A percentile compares a stretch with the other conserved stretches of the same genome.
These are phyloP conservation scores for Phytopythium cucurbitacearum DNA, from an alignment of 352 stramenopile species.

Conservation along the genomic window DNA sequence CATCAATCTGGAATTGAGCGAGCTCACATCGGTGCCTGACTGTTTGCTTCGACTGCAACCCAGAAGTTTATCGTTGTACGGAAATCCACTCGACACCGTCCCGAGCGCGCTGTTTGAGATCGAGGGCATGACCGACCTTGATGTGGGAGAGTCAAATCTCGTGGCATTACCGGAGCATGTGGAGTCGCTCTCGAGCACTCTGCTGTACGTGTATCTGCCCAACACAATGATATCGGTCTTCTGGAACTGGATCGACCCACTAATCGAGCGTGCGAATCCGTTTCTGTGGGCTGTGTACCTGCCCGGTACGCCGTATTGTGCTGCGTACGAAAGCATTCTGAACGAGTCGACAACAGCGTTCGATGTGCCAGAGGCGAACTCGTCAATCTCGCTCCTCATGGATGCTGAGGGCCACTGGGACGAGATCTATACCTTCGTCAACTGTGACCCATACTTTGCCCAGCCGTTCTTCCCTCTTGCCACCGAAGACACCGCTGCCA, in stretches of 20 bases:
- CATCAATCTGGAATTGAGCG: slow-evolving; percentile 21
- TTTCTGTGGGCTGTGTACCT: slow-evolving; percentile 3
- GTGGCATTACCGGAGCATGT: slow-evolving; percentile 13
- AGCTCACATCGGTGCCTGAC: slow-evolving; percentile 8
- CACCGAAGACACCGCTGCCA: too few relatives aligned
- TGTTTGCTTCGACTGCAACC: slow-evolving; percentile 9
- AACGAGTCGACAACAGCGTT: slow-evolving; percentile 4
- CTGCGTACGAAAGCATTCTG: background rate
- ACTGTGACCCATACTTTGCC: too few relatives aligned
- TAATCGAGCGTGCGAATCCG: slow-evolving; percentile 2
- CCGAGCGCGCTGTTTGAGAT: slow-evolving; percentile 16
- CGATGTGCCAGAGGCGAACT: background rate
- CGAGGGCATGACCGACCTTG: slow-evolving; percentile 11
- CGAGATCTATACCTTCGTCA: too few relatives aligned
- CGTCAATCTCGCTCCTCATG: too few relatives aligned
- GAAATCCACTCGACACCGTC: slow-evolving; percentile 15
- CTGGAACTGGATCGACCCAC: slow-evolving; percentile 22
- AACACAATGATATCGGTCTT: slow-evolving; percentile 18
- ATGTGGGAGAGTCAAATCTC: slow-evolving; percentile 12
- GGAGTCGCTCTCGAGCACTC: slow-evolving; percentile 7
- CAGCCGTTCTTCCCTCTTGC: too few relatives aligned
- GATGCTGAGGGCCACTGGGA: too few relatives aligned
- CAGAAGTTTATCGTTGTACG: slow-evolving; percentile 15
- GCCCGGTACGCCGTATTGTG: slow-evolving; percentile 3
- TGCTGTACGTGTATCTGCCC: slow-evolving; percentile 13